Evolutionary conservation across 306 rosid genomes (phyloP).

Genomic region (Dicorynia guianensis): DNA sequence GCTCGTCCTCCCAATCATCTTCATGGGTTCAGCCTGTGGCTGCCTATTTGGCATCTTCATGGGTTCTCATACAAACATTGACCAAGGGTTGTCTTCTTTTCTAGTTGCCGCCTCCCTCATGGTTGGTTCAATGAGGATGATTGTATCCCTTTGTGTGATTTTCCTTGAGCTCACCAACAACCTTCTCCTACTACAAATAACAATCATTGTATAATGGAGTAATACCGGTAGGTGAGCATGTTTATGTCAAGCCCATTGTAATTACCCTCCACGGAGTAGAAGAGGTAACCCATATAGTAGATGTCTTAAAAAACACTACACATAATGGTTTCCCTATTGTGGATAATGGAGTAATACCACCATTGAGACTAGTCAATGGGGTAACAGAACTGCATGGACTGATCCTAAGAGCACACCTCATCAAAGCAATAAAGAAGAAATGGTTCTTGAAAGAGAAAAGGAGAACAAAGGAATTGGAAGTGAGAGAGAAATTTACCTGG

Average conservation of each 20-base stretch:
- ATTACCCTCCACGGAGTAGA: constrained; percentile 72
- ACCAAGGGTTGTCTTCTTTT: constrained; percentile 82
- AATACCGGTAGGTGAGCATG: constrained; percentile 89
- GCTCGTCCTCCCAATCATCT: constrained; percentile 92
- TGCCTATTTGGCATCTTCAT: constrained; percentile 77
- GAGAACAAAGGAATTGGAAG: constrained; percentile 91
- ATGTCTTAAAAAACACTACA: constrained; percentile 77
- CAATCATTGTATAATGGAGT: too few relatives aligned
- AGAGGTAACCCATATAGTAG: constrained; percentile 76
- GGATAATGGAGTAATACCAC: constrained; percentile 61
- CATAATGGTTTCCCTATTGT: constrained; percentile 87
- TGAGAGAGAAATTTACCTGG: constrained; percentile 78
- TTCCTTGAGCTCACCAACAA: constrained; percentile 95
- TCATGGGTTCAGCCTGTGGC: constrained; percentile 91
- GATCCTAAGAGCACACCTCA: constrained; percentile 82
- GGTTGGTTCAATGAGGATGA: constrained; percentile 99
- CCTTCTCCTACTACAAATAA: constrained; percentile 84
- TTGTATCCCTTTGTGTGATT: constrained; percentile 87
- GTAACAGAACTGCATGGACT: constrained; percentile 79
- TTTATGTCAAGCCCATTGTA: constrained; percentile 79
- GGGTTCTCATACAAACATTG: constrained; percentile 75
- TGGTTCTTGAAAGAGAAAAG: constrained; percentile 80
- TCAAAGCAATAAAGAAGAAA: constrained; percentile 75
- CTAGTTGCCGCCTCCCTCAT: constrained; percentile 96
- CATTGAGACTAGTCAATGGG: constrained; percentile 49